Percentiles rank a stretch among this genome's conserved stretches.
phyloP scores from a whole-genome alignment of 371 early-diverging fungal species.

The Nosema granulosis region DNA sequence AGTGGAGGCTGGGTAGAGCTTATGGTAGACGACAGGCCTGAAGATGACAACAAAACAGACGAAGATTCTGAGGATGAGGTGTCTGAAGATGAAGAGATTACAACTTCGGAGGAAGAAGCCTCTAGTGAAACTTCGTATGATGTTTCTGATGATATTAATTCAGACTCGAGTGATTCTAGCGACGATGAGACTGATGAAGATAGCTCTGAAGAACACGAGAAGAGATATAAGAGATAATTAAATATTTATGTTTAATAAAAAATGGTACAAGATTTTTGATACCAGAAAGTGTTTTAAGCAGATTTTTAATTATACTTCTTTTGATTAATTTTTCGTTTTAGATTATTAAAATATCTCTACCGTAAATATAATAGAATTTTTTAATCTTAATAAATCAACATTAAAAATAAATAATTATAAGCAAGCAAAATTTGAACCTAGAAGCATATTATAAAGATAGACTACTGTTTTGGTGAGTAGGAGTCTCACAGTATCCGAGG shows the following conservation, averaged over 20 bases:
- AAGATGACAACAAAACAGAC: slow-evolving; percentile 43
- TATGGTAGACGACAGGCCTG: slow-evolving; percentile 68
- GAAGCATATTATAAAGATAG: no score
- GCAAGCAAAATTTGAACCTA: no score
- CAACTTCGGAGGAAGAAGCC: slow-evolving; percentile 32
- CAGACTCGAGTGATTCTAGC: slow-evolving; percentile 22
- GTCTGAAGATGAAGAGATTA: slow-evolving; percentile 26
- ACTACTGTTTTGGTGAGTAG: no score
- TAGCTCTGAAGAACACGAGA: slow-evolving; percentile 37
- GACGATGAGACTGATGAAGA: slow-evolving; percentile 35
- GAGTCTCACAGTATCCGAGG: no score
- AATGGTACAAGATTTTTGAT: no score
- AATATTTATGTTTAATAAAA: slow-evolving; percentile 29
- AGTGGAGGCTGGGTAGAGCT: slow-evolving; percentile 84
- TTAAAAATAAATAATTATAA: no score
- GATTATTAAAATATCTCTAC: no score
- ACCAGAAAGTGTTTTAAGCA: no score
- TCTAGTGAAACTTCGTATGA: slow-evolving; percentile 35
- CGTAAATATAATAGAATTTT: no score
- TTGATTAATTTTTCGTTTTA: no score
- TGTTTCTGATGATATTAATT: slow-evolving; percentile 24
- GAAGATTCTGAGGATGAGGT: neutral
- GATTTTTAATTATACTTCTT: no score
- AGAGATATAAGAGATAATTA: slow-evolving; percentile 40
- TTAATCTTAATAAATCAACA: no score